Evolutionary conservation across 352 stramenopile genomes (phyloP).

Genomic region (Peronospora farinosa): DNA sequence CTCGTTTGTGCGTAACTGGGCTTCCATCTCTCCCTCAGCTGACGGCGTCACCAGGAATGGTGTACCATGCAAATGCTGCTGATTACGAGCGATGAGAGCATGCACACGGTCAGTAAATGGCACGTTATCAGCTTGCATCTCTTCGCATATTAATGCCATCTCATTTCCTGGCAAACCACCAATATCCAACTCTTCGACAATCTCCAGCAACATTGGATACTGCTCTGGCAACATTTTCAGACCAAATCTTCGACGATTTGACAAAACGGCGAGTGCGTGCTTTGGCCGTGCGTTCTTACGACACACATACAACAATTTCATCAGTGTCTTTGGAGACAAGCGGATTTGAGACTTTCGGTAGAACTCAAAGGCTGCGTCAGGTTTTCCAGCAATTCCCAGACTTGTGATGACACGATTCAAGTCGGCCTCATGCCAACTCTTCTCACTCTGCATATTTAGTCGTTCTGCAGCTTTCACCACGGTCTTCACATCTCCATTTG

Average conservation of each 20-base stretch:
- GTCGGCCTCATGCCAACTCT: slow-evolving; percentile 39
- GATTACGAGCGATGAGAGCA: slow-evolving; percentile 34
- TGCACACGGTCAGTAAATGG: slow-evolving; percentile 25
- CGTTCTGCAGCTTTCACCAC: slow-evolving; percentile 33
- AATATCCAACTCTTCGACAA: slow-evolving; percentile 32
- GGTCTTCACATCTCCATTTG: slow-evolving; percentile 22
- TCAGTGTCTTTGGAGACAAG: slow-evolving; percentile 38
- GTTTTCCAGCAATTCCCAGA: slow-evolving; percentile 31
- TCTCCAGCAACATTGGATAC: slow-evolving; percentile 42
- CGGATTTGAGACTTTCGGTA: slow-evolving; percentile 40
- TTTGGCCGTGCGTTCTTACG: slow-evolving; percentile 30
- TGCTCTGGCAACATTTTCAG: slow-evolving; percentile 33
- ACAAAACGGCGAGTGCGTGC: slow-evolving; percentile 44
- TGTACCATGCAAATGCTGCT: slow-evolving; percentile 27
- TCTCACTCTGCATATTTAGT: slow-evolving; percentile 23
- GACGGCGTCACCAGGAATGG: slow-evolving; percentile 16
- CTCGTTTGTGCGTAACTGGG: slow-evolving; percentile 20
- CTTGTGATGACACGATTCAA: slow-evolving; percentile 49
- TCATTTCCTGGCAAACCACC: slow-evolving; percentile 27
- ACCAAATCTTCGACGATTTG: slow-evolving; percentile 51
- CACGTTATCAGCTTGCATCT: slow-evolving; percentile 36
- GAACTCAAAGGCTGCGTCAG: slow-evolving; percentile 55
- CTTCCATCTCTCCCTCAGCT: not conserved
- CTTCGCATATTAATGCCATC: slow-evolving; percentile 31
- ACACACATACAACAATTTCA: slow-evolving; percentile 46